Percentiles rank a stretch among this genome's conserved stretches.
phyloP scores from a whole-genome alignment of 2,329 filamentous ascomycete species.

The Cordyceps fumosorosea region DNA sequence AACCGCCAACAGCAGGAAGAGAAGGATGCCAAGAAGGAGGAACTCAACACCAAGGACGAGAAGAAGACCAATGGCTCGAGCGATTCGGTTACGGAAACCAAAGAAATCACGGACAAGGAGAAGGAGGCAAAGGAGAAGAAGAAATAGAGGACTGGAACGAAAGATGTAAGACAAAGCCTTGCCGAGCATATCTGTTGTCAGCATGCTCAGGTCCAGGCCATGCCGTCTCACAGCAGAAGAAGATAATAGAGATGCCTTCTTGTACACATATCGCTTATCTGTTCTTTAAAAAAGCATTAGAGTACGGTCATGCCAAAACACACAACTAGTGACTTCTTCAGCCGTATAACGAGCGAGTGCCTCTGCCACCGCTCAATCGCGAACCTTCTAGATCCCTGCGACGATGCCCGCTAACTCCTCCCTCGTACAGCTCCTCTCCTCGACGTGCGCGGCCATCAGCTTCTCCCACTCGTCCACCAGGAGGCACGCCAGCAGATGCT shows the following conservation, averaged over 20 bases:
- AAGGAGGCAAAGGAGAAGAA: constrained; percentile 48
- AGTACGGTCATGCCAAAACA: neutral
- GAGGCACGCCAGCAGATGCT: constrained; percentile 82
- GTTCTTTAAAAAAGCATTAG: neutral
- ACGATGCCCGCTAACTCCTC: constrained; percentile 71
- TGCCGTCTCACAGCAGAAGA: neutral
- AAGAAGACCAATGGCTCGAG: constrained; percentile 45
- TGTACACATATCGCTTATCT: constrained; percentile 7
- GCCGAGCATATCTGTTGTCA: neutral
- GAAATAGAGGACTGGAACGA: constrained; percentile 24
- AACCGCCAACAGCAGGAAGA: constrained; percentile 97
- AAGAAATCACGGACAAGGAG: constrained; percentile 47
- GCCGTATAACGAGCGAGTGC: neutral
- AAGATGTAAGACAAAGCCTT: neutral
- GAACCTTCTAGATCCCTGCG: constrained; percentile 29
- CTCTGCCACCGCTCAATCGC: neutral
- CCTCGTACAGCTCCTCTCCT: constrained; percentile 45
- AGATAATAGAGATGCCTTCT: neutral
- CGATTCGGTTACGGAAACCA: constrained; percentile 37
- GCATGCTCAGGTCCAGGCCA: neutral
- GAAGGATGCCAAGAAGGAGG: constrained; percentile 79
- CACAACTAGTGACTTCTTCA: neutral
- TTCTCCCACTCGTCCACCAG: constrained; percentile 59
- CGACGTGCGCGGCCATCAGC: constrained; percentile 51
- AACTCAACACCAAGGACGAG: constrained; percentile 52